Conservation (phyloP, 768 basidiomycete species). For the Calocybe indica region DNA sequence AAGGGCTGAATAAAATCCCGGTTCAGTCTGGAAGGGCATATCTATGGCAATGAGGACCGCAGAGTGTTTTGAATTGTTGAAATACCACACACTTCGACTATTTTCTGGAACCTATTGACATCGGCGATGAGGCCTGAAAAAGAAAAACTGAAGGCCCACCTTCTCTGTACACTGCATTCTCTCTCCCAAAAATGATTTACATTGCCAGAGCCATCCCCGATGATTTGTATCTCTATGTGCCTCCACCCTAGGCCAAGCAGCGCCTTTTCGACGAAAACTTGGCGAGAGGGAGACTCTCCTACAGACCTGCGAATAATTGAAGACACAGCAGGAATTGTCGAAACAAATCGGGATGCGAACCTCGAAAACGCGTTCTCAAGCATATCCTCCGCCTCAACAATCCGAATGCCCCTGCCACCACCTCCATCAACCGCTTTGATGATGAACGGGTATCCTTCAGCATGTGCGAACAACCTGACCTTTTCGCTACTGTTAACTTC, state of each 20-base stretch:
- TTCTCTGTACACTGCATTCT: slow-evolving; percentile 86
- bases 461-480: slow-evolving; percentile 18
- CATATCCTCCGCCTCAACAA: slow-evolving; percentile 65
- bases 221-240: slow-evolving; percentile 84
- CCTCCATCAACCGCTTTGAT: slow-evolving; percentile 92
- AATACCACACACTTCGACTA: slow-evolving; percentile 59
- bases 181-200: slow-evolving; percentile 86
- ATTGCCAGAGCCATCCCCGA: slow-evolving; percentile 74
- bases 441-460: slow-evolving; percentile 50
- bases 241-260: slow-evolving; percentile 68
- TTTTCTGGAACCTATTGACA: slow-evolving; percentile 56
- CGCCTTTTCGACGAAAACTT: slow-evolving; percentile 81
- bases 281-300: slow-evolving; percentile 31
- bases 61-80: not conserved
- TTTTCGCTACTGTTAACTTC: slow-evolving; percentile 20
- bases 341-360: slow-evolving; percentile 10
- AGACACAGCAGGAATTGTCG: not conserved
- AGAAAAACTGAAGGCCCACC: slow-evolving; percentile 31
- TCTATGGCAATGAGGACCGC: slow-evolving; percentile 9
- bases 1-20: slow-evolving; percentile 66
- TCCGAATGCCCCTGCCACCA: slow-evolving; percentile 86
- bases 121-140: slow-evolving; percentile 1
- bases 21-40: slow-evolving; percentile 74
- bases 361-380: slow-evolving; percentile 74
- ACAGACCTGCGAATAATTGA: slow-evolving; percentile 18